Evolutionary conservation across 2,329 filamentous ascomycete genomes (phyloP), one percentile per base, ranked within the genome.

Genomic region (Colletotrichum endophyticum): DNA sequence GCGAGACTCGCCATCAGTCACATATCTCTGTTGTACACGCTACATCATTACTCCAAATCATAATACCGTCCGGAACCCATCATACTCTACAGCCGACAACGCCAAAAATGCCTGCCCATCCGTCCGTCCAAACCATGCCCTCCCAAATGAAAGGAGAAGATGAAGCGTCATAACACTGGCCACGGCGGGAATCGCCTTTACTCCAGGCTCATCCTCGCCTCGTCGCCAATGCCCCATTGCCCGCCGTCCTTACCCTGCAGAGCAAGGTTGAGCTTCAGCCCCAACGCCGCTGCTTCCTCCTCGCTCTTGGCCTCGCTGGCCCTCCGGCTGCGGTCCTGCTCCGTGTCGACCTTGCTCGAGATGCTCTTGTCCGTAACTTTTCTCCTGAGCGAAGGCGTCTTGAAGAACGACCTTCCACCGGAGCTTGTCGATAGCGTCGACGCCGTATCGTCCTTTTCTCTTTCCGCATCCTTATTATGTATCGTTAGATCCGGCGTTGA

Each of bases 131-230:
- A 27, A 32, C 25, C 44, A 53, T 22, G n/a, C n/a, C 44, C 44
- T 30, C 59, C 67, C 32, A 28, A 53, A 8, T 22, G 16, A 44
- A 4, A 39, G 19, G 28, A 27, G n/a, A 49, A 22, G 16, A 49
- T n/a, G 39, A 39, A 63, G 7, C n/a, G 8, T 53, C 15, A 53
- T 30, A 13, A 62, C 28, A 28, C 28, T 13, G 44, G 34, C 49
- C 22, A 19, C 8, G 34, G 22, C 39, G 25, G n/a, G 28, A 16
- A 13, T 56, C 39, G 28, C 30, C 53, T 19, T 72, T 83, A 96
- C 84, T 96, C 95, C 79, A 98, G 86, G 36, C 92, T 94, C 94
- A 98, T 97, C 81, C 94, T 90, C 28, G 94, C 92, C 81, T 98
- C 95, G 82, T 98, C 96, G 2, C 95, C 94, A 66, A 98, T 90